Percentiles rank a stretch among this genome's conserved stretches.
phyloP scores from a whole-genome alignment of 176 grass and related monocot species.

The Alopecurus myosuroides region DNA sequence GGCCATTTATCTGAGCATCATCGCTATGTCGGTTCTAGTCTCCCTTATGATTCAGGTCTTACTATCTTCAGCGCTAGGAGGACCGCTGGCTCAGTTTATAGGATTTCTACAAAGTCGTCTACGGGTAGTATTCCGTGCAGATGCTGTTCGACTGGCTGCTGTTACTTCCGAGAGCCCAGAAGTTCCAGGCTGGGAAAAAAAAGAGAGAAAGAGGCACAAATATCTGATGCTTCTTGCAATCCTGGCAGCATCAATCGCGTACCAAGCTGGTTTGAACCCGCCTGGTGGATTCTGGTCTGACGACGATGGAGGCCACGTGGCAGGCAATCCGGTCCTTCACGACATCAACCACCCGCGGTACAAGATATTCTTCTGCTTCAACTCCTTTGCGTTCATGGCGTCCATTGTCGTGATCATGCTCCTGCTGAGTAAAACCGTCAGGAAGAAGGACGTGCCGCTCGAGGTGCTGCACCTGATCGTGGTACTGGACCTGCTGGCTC shows the following conservation, averaged over 20 bases:
- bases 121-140: no score
- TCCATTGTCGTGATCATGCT: constrained; percentile 27
- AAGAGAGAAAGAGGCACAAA: constrained; percentile 13
- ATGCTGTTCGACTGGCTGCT: not conserved
- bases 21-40: constrained; percentile 18
- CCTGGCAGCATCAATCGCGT: constrained; percentile 36
- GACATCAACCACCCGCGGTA: not conserved
- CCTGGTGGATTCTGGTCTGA: constrained; percentile 33
- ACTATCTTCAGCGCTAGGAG: constrained; percentile 8
- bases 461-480: constrained; percentile 17
- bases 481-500: constrained; percentile 32
- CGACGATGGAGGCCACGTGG: not conserved
- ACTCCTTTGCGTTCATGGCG: constrained; percentile 29
- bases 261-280: constrained; percentile 49
- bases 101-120: not conserved
- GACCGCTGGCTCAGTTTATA: not conserved
- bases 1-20: constrained; percentile 21
- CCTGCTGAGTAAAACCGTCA: constrained; percentile 12
- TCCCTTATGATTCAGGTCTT: constrained; percentile 27
- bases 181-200: not conserved
- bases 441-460: not conserved
- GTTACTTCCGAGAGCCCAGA: not conserved
- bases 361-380: constrained; percentile 25
- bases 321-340: constrained; percentile 25
- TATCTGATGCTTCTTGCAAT: constrained; percentile 53